These are phyloP conservation scores for Eimeria sp. DNA, from an alignment of 169 alveolate genomes.

Conservation along the genomic window DNA sequence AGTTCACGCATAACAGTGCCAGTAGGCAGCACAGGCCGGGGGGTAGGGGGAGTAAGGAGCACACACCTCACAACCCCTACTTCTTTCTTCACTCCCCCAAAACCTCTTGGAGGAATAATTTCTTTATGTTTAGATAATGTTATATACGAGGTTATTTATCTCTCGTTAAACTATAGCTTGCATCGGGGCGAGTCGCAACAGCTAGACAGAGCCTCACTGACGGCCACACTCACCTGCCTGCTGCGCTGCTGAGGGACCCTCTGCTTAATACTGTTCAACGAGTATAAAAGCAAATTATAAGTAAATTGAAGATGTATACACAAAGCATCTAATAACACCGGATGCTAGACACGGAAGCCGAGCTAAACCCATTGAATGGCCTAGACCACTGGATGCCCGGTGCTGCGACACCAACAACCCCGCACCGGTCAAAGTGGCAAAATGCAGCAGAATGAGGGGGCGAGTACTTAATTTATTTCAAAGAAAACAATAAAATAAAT, in stretches of 20 bases:
- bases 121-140: too few species aligned
- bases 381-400: conserved; percentile 38
- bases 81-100: too few species aligned
- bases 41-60: too few species aligned
- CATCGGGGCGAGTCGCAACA: background rate
- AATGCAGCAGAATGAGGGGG: background rate
- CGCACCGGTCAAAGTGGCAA: background rate
- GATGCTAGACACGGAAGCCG: background rate
- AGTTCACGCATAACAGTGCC: too few species aligned
- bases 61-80: too few species aligned
- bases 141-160: too few species aligned
- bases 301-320: background rate
- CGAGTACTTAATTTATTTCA: background rate
- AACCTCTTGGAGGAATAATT: too few species aligned
- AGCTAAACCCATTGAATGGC: background rate
- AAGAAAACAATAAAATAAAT: background rate
- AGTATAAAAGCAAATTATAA: background rate
- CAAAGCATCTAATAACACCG: background rate
- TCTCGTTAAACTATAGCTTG: background rate
- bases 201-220: too few species aligned
- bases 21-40: too few species aligned
- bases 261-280: background rate
- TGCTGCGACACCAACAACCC: background rate
- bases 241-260: background rate
- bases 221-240: background rate